A percentile compares a stretch with the other conserved stretches of the same genome.
phyloP scores from a whole-genome alignment of 306 rosid genomes.

The Cyclanthera cordifolia region DNA sequence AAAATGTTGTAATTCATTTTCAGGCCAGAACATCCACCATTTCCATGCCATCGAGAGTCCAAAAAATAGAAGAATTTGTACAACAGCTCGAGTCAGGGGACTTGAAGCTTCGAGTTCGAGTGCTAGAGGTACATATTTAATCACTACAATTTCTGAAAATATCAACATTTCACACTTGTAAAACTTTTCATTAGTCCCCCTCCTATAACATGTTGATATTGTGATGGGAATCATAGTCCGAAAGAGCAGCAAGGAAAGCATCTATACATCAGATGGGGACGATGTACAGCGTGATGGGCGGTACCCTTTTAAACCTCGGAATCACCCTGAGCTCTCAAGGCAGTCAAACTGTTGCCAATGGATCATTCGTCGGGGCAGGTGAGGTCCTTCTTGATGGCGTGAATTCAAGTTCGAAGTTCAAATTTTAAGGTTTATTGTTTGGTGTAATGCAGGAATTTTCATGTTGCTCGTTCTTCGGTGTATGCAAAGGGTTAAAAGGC shows the following conservation, averaged over 20 bases:
- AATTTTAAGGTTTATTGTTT: background rate
- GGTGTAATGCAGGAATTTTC: conserved; percentile 49
- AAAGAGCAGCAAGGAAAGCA: conserved; percentile 89
- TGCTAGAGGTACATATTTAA: conserved; percentile 55
- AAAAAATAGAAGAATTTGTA: conserved; percentile 78
- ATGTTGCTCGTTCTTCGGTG: conserved; percentile 45
- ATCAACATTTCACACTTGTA: background rate
- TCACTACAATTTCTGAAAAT: background rate
- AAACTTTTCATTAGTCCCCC: too few relatives aligned
- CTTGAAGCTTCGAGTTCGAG: conserved; percentile 84
- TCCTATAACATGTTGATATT: background rate
- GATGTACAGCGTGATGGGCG: conserved; percentile 62
- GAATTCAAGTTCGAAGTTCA: background rate
- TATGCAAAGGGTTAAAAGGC: conserved; percentile 61
- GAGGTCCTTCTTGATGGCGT: background rate
- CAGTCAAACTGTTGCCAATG: conserved; percentile 50
- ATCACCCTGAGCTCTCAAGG: conserved; percentile 68
- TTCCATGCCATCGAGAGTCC: conserved; percentile 95
- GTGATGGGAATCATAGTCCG: conserved; percentile 37
- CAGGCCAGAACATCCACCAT: conserved; percentile 75
- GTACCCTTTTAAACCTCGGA: conserved; percentile 74
- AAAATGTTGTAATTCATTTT: background rate
- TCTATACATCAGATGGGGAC: conserved; percentile 77
- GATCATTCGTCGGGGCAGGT: conserved; percentile 88
- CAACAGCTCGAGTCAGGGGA: conserved; percentile 82